Base-by-base conservation (phyloP, 495 filamentous ascomycete species). In the Penicillium longicatenatum region DNA sequence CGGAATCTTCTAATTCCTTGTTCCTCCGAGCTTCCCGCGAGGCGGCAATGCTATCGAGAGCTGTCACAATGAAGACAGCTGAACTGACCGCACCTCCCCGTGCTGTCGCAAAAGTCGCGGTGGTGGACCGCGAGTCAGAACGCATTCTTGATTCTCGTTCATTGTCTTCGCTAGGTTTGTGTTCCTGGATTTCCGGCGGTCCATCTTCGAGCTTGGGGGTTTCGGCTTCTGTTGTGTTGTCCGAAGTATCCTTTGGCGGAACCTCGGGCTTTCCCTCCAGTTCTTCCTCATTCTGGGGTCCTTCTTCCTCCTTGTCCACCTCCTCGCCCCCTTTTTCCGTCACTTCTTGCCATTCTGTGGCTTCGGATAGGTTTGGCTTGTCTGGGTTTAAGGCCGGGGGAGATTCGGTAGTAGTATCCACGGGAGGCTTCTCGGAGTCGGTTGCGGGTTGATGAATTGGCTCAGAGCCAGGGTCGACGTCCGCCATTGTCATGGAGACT, bases 1-100 rank as follows among this genome's bases (percentile, higher is more conserved):
- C 86, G 26, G 91, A 77, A 52, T 95, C 91, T 48, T 84, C 86
- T 45, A 98, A 79, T 69, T 89, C 83, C 70, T 89, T 94, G 66
- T 84, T 88, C 68, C 82, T 89, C 68, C 86, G 82, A 35, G 91
- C 91, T 74, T 98, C 93, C 72, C 90, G 92, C 37, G 91, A 93
- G 22, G 88, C 82, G 48, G 87, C 90, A 65, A 99, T 97, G 63
- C 85, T 83, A 77, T 98, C 94, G 50, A 99, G 75, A 26, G 95
- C 92, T 54, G 89, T 91, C 51, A 96, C 87, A 57, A 97, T 90
- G 70, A 98, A 98, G 52, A 96, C 91, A 54, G 96, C 87, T 49
- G 94, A 97, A 79, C 90, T 94, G 72, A 97, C 88, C 52, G 87
- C 82, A 29, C 73, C 76, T 33, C 83, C 76, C 58, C 81, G 71